A percentile compares a stretch with the other conserved stretches of the same genome.
These are phyloP conservation scores for Davidsoniella neocaledoniae DNA, from an alignment of 2,329 filamentous ascomycete genomes.

Conservation along the genomic window DNA sequence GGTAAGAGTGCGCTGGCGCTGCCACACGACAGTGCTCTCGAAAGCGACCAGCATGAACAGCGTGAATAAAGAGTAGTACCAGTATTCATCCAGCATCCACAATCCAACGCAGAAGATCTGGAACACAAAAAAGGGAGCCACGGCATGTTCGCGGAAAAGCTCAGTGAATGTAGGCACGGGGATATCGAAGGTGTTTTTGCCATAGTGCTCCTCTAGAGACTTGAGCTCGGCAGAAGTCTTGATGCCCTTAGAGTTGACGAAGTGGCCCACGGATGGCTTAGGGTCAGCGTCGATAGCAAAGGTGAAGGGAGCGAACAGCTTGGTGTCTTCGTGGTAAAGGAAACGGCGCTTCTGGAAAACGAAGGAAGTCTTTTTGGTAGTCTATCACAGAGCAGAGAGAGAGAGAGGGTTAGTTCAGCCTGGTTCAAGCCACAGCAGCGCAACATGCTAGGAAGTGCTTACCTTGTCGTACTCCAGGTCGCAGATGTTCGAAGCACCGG, in stretches of 20 bases:
- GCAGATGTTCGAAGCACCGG: slow-evolving; percentile 79
- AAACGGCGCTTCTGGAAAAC: slow-evolving; percentile 97
- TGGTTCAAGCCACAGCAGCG: neutral
- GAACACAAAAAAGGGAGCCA: slow-evolving; percentile 98
- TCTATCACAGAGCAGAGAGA: slow-evolving; percentile 22
- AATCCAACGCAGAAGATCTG: slow-evolving; percentile 96
- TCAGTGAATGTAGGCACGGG: slow-evolving; percentile 91
- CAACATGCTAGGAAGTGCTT: slow-evolving; percentile 13
- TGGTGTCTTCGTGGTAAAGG: slow-evolving; percentile 55
- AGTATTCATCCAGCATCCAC: slow-evolving; percentile 98
- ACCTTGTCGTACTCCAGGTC: slow-evolving; percentile 58
- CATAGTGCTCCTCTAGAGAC: slow-evolving; percentile 79
- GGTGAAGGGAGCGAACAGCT: slow-evolving; percentile 63
- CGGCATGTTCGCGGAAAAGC: slow-evolving; percentile 94
- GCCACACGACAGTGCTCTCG: slow-evolving; percentile 98
- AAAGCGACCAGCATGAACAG: slow-evolving; percentile 97
- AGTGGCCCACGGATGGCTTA: slow-evolving; percentile 59
- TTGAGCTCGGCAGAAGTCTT: slow-evolving; percentile 57
- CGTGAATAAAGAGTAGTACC: slow-evolving; percentile 99
- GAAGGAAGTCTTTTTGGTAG: slow-evolving; percentile 68
- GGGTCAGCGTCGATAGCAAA: slow-evolving; percentile 77
- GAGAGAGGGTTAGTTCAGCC: slow-evolving; percentile 1
- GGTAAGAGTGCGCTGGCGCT: slow-evolving; percentile 83
- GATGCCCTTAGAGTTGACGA: slow-evolving; percentile 68
- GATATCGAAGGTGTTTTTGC: slow-evolving; percentile 91